Percentiles rank a stretch among this genome's conserved stretches.
These are phyloP conservation scores for Chlorella variabilis DNA, from an alignment of 163 green algal genomes.

Conservation along the genomic window DNA sequence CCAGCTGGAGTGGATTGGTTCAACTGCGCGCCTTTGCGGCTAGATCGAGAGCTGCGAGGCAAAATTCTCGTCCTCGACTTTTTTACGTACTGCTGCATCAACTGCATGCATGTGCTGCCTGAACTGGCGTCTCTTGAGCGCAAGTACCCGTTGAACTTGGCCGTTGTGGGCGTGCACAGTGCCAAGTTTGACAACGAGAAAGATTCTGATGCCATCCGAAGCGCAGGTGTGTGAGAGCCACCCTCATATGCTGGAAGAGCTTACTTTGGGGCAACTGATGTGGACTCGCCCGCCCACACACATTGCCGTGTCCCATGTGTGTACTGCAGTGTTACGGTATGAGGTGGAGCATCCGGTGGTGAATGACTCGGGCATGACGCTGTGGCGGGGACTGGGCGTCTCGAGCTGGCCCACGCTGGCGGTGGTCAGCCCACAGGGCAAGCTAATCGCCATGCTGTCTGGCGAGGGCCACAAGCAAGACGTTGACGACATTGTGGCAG, in stretches of 20 bases:
- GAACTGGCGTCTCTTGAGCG: slow-evolving; percentile 76
- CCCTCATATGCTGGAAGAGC: too few relatives aligned
- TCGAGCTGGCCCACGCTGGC: slow-evolving; percentile 78
- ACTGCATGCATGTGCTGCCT: slow-evolving; percentile 89
- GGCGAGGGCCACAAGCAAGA: slow-evolving; percentile 71
- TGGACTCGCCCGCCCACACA: too few relatives aligned
- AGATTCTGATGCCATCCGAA: slow-evolving; percentile 61
- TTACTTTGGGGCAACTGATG: too few relatives aligned
- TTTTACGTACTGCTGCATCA: slow-evolving; percentile 92
- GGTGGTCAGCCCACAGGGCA: slow-evolving; percentile 64
- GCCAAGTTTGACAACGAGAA: slow-evolving; percentile 94
- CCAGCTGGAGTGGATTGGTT: slow-evolving; percentile 68
- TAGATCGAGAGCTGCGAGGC: slow-evolving; percentile 63
- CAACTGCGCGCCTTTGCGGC: slow-evolving; percentile 70
- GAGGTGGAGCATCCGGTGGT: slow-evolving; percentile 80
- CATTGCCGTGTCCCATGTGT: too few relatives aligned
- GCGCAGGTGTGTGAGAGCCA: slow-evolving; percentile 44
- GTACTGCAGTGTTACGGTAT: slow-evolving; percentile 72
- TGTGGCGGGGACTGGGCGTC: slow-evolving; percentile 79
- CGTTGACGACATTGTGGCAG: slow-evolving; percentile 77
- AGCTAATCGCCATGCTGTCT: slow-evolving; percentile 51
- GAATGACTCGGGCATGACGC: slow-evolving; percentile 76
- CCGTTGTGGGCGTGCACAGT: slow-evolving; percentile 80
- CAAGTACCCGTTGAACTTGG: slow-evolving; percentile 65
- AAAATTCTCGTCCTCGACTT: slow-evolving; percentile 84